Base-by-base conservation (phyloP, 2,329 filamentous ascomycete species). In the Teratosphaeriaceae sp. region DNA sequence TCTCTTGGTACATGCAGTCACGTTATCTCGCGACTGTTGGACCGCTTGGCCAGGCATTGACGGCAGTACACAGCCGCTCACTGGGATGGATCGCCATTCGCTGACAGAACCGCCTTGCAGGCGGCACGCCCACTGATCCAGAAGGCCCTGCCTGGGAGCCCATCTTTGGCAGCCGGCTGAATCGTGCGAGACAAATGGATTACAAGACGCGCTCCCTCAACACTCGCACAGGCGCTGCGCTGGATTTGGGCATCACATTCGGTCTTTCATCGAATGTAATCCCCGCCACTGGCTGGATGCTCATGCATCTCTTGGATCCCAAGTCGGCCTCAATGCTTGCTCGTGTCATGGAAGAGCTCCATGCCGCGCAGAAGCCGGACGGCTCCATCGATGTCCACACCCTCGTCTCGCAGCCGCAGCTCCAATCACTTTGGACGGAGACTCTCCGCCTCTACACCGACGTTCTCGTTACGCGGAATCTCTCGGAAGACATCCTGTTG, bases 391-490 rank as follows among this genome's bases (percentile, higher is more conserved):
- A 61, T 40, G 49, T 61, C 2, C 40, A 50, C 2, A 53, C 27
- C n/a, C 44, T 64, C 19, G 43, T 55, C 29, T 39, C 51, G 2
- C 54, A 59, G 22, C 61, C 62, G 8, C 51, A 64, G 5, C 45
- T 65, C 4, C 58, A 63, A 34, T 61, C 57, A 34, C 48, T 64
- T 15, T 64, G 57, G 50, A 54, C 54, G 6, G 61, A 65, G 43
- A 52, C 52, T 3, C 44, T 65, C n/a, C 54, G 61, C 1, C 33
- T 65, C 5, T 61, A 63, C 40, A 53, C 55, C 9, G 58, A 60
- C 35, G 45, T 60, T 8, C 47, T 62, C 2, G 51, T 65, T 1
- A 59, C 57, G 7, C 51, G 62, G 5, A 57, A 52, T 21, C 30
- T 61, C 5, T 38, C 48, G 6, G 49, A 62, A 29, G 54, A 59